Percentiles rank a stretch among this genome's conserved stretches.
Evolutionary conservation across 2,329 filamentous ascomycete species (phyloP).

Genomic region (Claviceps quebecensis): DNA sequence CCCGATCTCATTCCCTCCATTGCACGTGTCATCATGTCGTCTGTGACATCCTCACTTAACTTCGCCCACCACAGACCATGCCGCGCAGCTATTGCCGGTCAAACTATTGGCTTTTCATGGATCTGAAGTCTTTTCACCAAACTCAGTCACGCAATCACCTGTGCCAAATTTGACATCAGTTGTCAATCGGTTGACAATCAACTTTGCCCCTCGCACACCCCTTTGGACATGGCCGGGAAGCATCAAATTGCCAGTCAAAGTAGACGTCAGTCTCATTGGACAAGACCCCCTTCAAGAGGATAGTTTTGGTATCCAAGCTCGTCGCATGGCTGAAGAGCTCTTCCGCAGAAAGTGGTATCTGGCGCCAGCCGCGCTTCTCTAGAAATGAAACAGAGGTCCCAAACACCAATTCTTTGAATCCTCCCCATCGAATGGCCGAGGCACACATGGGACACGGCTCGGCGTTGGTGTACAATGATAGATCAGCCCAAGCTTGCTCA

Average conservation of each 20-base stretch:
- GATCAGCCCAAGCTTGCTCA: constrained; percentile 27
- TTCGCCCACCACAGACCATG: not conserved
- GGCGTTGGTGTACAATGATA: constrained; percentile 43
- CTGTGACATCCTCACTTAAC: too few relatives aligned
- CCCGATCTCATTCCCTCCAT: too few relatives aligned
- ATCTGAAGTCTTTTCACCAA: not conserved
- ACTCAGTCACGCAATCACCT: not conserved
- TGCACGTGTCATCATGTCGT: too few relatives aligned
- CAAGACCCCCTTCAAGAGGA: constrained; percentile 30
- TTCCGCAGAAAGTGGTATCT: constrained; percentile 31
- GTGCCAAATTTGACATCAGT: not conserved
- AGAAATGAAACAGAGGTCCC: constrained; percentile 35
- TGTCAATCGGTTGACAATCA: not conserved
- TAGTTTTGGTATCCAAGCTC: constrained; percentile 24
- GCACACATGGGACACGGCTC: constrained; percentile 46
- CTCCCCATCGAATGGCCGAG: constrained; percentile 39
- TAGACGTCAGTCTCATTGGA: constrained; percentile 38
- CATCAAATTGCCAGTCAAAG: constrained; percentile 40
- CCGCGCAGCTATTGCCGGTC: not conserved
- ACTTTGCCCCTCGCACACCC: constrained; percentile 1
- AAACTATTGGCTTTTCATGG: not conserved
- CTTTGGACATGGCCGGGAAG: not conserved
- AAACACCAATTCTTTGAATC: constrained; percentile 41
- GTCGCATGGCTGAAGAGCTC: constrained; percentile 28
- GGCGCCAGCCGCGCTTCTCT: constrained; percentile 32